phyloP scores from a whole-genome alignment of 2,329 filamentous ascomycete genomes.

The Zymoseptoria brevis region DNA sequence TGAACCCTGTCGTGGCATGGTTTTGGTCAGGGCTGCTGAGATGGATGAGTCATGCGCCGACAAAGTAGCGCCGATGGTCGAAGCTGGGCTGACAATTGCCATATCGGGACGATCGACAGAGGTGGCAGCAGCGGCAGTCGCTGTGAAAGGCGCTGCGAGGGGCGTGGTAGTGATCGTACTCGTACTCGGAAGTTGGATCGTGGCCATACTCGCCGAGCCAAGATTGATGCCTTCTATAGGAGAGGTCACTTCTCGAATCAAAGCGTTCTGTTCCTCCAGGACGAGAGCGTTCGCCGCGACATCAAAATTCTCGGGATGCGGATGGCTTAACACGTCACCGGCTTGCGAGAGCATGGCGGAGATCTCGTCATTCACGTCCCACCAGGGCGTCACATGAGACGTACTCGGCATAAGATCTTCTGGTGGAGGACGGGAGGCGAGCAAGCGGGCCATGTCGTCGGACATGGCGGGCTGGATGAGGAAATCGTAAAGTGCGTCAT shows the following conservation, averaged over 20 bases:
- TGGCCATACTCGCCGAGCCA: too few relatives aligned
- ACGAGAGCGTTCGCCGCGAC: background rate
- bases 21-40: background rate
- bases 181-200: too few relatives aligned
- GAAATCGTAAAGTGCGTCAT: background rate
- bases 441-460: constrained; percentile 4
- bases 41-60: background rate
- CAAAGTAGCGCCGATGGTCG: too few relatives aligned
- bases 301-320: background rate
- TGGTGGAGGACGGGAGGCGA: background rate
- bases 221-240: too few relatives aligned
- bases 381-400: background rate
- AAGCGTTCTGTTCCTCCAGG: background rate
- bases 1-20: background rate
- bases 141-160: too few relatives aligned
- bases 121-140: too few relatives aligned
- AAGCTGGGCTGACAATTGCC: too few relatives aligned
- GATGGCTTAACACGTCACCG: background rate
- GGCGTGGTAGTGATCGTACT: too few relatives aligned
- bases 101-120: too few relatives aligned
- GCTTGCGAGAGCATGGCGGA: background rate
- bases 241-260: too few relatives aligned
- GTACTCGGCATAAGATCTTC: background rate
- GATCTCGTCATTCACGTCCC: background rate
- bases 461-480: background rate